Evolutionary conservation across 208 protist species (phyloP), one percentile per base, ranked within the genome.

Genomic region (Acanthamoeba lenticulata): DNA sequence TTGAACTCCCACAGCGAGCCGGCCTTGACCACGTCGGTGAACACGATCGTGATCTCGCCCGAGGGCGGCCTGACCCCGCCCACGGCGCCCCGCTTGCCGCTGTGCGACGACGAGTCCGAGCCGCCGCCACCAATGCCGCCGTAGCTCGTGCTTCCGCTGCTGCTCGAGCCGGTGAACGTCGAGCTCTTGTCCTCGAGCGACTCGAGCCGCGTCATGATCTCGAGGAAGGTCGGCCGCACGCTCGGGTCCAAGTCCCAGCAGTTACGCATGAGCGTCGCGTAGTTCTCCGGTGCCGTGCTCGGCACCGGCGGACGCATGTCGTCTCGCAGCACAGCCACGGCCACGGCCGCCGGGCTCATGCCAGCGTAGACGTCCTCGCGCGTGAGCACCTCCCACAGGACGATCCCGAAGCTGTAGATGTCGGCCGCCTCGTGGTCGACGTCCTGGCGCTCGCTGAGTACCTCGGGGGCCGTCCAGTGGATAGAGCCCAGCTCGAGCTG

Each of bases 1-100:
- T 93, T n/a, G 40, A 57, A 81, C 67, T 93, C 89, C 89, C 89
- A 93, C 17, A 93, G 89, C 3, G 89, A 24, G 11, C 24, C 36
- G 13, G 89, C 89, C 15, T 60, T 6, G 21, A 34, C n/a, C 36
- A 93, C 15, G 62, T 93, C 89, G 40, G 60, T 38, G 67, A 93
- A 93, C 27, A 93, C 65, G 42, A 93, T 79, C 27, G 89, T 34
- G 32, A 83, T 83, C 27, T 52, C 29, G 40, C 74, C 74, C 24
- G 17, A 21, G 19, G 74, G 74, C 36, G 74, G 74, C 38, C 27
- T 11, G 15, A 24, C 74, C 38, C 21, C 55, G 17, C 49, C 49
- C 15, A 21, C 62, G 32, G 32, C 6, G 67, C 40, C 29, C 15
- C 19, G 34, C 7, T 74, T 32, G 67, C 17, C 55, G 15, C 55